Evolutionary conservation across 371 early-diverging fungal genomes (phyloP).

Genomic region (Saksenaea oblongispora): DNA sequence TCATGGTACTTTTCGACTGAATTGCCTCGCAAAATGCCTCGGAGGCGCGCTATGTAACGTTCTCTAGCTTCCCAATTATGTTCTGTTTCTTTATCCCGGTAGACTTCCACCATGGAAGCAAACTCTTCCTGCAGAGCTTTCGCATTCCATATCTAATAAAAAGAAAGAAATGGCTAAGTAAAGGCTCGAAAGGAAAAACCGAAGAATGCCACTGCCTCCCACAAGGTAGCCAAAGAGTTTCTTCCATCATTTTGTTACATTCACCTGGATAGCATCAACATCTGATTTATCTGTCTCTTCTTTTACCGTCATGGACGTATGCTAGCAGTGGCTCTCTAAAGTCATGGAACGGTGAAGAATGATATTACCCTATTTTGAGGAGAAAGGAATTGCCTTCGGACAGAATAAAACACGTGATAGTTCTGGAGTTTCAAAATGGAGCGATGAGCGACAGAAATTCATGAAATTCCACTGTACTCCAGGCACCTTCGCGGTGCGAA

Average conservation of each 20-base stretch:
- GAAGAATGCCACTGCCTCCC: neutral
- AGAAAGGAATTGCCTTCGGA: neutral
- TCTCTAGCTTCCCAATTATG: slow-evolving; percentile 36
- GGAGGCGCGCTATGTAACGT: slow-evolving; percentile 26
- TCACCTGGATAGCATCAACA: slow-evolving; percentile 22
- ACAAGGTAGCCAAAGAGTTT: neutral
- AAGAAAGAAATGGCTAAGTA: neutral
- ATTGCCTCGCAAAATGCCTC: slow-evolving; percentile 42
- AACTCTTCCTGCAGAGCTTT: slow-evolving; percentile 28
- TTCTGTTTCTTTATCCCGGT: slow-evolving; percentile 34
- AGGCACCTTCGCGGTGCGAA: no score
- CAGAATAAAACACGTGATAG: neutral
- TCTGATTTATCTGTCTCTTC: slow-evolving; percentile 17
- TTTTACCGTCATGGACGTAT: slow-evolving; percentile 19
- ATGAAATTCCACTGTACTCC: no score
- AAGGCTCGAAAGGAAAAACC: neutral
- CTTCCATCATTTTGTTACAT: neutral
- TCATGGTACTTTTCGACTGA: slow-evolving; percentile 40
- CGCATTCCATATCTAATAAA: slow-evolving; percentile 20
- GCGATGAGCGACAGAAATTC: no score
- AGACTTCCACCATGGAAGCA: slow-evolving; percentile 14
- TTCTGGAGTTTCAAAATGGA: no score
- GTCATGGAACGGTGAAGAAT: slow-evolving; percentile 1
- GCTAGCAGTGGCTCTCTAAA: neutral
- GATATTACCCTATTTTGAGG: neutral